Conservation (phyloP, 306 rosid species). For the Sechiopsis laciniata region DNA sequence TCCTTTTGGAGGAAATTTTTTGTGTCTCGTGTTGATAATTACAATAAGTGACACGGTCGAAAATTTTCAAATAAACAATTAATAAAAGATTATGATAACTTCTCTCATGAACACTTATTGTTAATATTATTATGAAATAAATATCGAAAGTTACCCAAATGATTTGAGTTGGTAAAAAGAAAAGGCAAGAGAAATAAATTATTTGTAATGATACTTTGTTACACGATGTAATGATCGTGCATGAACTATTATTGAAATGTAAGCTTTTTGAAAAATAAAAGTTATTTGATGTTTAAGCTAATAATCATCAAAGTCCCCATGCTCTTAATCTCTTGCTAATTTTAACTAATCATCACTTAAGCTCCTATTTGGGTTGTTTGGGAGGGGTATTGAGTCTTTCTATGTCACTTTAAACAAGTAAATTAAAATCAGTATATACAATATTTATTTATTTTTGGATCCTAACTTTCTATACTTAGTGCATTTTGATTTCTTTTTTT, state of each 20-base stretch:
- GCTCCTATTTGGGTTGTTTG: not conserved
- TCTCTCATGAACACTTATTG: constrained; percentile 1
- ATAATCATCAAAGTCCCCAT: not conserved
- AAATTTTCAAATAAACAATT: not conserved
- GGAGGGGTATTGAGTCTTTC: too few relatives aligned
- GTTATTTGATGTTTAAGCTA: not conserved
- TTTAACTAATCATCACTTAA: not conserved
- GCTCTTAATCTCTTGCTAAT: not conserved
- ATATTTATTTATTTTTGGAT: too few relatives aligned
- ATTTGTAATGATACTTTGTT: constrained; percentile 20
- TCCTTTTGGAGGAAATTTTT: not conserved
- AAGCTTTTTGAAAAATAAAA: not conserved
- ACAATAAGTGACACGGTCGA: not conserved
- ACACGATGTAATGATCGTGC: constrained; percentile 14
- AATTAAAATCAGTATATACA: too few relatives aligned
- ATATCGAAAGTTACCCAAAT: constrained; percentile 14
- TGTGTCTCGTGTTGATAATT: constrained; percentile 1
- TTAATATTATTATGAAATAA: constrained; percentile 15
- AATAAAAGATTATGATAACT: not conserved
- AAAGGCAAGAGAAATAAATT: not conserved
- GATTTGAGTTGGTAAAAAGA: constrained; percentile 16
- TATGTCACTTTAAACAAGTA: too few relatives aligned
- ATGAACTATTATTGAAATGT: not conserved
- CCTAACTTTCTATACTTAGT: too few relatives aligned
- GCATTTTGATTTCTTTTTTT: too few relatives aligned